Evolutionary conservation across 2,329 filamentous ascomycete genomes (phyloP), one percentile per base, ranked within the genome.

Genomic region (Aspergillus persii): DNA sequence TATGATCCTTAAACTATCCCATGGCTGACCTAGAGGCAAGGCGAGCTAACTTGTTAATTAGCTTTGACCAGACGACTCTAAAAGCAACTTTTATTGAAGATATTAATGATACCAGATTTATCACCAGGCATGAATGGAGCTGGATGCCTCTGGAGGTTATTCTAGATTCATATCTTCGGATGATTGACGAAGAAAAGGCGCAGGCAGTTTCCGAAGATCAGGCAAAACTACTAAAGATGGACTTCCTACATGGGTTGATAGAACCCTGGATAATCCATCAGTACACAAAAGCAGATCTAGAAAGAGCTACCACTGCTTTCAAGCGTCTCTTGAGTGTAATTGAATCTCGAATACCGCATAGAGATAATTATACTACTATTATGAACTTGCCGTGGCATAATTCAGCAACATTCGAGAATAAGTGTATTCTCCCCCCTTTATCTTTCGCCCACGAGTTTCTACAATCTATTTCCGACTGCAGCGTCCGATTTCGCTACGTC

Each of bases 401-500:
- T 56, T 48, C 57, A 36, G 48, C 27, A 23, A 49, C 39, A 30
- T 26, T 41, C 36, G 11, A 29, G 47, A 26, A 57, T 49, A 26
- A 52, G 23, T 26, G 27, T 29, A 11, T 57, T n/a, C 49, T 51
- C 23, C 54, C 54, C 23, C 23, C 54, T 47, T 47, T 23, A 48
- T 57, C 54, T 52, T 57, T 57, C 51, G 54, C 54, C 48, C 18
- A 57, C 29, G 46, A 52, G 48, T 52, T 57, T 26, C 39, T 57
- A 8, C 50, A 33, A 18, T 48, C 54, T 27, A 57, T 57, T 39
- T 57, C 54, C 15, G 23, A 50, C 48, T 52, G 39, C 36, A 31
- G 46, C 44, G 36, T 57, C 54, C 54, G 50, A 49, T 69, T 66
- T 50, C 48, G 53, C 52, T 62, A 64, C 27, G 61, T 66, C 53